Conservation (phyloP, 176 grass and related monocot species). For the Ensete glaucum region DNA sequence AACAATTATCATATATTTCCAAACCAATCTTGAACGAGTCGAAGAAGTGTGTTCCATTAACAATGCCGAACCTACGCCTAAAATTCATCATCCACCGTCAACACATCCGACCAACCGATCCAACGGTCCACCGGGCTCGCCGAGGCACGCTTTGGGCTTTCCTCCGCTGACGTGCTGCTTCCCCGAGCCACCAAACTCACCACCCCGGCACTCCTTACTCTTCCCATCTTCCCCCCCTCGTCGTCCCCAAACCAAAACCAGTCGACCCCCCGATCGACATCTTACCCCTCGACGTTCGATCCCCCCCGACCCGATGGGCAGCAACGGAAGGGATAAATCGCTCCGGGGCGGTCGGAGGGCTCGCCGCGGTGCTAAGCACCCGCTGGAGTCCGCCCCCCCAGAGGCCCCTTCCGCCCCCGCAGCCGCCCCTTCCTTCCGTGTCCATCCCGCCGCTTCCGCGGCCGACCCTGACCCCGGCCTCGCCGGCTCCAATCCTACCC, state of each 20-base stretch:
- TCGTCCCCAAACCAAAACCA: not conserved
- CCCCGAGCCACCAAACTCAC: too few species aligned
- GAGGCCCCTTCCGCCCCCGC: not conserved
- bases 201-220: not conserved
- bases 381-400: not conserved
- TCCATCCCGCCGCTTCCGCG: not conserved
- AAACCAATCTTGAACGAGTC: too few species aligned
- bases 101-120: too few species aligned
- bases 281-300: not conserved
- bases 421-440: not conserved
- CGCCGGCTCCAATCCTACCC: conserved; percentile 12
- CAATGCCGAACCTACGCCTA: too few species aligned
- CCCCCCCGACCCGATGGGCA: not conserved
- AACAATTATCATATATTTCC: too few species aligned
- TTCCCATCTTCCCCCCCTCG: not conserved
- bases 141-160: too few species aligned
- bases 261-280: not conserved
- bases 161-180: too few species aligned
- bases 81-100: too few species aligned
- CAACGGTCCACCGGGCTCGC: too few species aligned
- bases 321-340: conserved; percentile 2
- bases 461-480: not conserved
- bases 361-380: not conserved
- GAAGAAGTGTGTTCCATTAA: too few species aligned
- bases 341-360: conserved; percentile 8